phyloP scores from a whole-genome alignment of 768 basidiomycete species.

The Mrakia gelida region DNA sequence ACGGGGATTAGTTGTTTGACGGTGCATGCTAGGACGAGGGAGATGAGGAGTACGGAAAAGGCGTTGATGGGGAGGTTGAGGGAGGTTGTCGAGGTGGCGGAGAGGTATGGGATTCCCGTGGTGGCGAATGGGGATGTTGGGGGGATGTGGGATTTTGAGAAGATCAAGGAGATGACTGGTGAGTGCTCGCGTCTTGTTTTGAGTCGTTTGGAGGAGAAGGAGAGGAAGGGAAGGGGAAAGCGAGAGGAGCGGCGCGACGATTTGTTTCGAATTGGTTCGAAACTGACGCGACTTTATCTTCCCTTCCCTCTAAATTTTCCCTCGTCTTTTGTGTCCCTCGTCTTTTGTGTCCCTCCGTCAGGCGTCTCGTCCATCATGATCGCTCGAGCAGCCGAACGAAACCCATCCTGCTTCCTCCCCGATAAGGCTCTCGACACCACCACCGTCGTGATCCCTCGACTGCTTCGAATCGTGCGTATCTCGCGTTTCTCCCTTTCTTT shows the following conservation, averaged over 20 bases:
- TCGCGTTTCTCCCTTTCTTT: constrained; percentile 31
- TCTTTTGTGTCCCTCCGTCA: constrained; percentile 38
- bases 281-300: background rate
- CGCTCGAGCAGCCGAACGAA: constrained; percentile 87
- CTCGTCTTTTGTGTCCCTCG: background rate
- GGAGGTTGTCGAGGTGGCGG: constrained; percentile 79
- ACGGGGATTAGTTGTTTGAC: constrained; percentile 87
- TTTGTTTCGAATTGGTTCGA: no score
- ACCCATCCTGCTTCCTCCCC: constrained; percentile 79
- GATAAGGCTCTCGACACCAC: constrained; percentile 66
- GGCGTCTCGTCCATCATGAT: constrained; percentile 93
- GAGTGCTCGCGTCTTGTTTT: constrained; percentile 41
- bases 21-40: constrained; percentile 88
- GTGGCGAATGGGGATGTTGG: constrained; percentile 91
- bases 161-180: constrained; percentile 72
- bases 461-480: constrained; percentile 62
- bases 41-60: constrained; percentile 76
- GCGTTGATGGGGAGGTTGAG: constrained; percentile 72
- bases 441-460: constrained; percentile 62
- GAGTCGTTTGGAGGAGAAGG: background rate
- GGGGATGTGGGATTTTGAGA: constrained; percentile 70
- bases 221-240: background rate
- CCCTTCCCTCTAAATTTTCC: no score
- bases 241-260: background rate
- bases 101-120: constrained; percentile 69